Percentiles rank a stretch among this genome's conserved stretches.
Conservation (phyloP, 768 basidiomycete species). For the Collybiopsis luxurians region DNA sequence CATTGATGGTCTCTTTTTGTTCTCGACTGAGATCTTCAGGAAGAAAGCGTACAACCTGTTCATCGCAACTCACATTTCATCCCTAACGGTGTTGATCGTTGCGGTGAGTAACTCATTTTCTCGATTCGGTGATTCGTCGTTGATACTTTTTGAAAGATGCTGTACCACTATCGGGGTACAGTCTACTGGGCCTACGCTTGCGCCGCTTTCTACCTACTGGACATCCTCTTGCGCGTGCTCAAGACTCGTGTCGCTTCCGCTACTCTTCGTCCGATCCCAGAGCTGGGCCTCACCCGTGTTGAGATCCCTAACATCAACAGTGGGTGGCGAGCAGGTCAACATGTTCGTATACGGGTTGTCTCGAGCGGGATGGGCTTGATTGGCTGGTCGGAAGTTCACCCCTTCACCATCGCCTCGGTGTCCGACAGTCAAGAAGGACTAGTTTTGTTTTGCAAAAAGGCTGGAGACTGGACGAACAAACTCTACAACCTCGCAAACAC, state of each 20-base stretch:
- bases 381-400: constrained; percentile 48
- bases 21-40: constrained; percentile 44
- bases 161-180: background rate
- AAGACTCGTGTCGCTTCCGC: constrained; percentile 48
- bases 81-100: constrained; percentile 22
- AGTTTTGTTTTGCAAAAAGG: constrained; percentile 46
- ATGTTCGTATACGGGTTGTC: constrained; percentile 53
- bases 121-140: no score
- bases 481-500: constrained; percentile 35
- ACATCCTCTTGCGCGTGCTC: constrained; percentile 41
- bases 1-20: constrained; percentile 42
- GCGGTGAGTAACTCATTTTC: constrained; percentile 7
- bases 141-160: constrained; percentile 3
- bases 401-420: constrained; percentile 58
- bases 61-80: constrained; percentile 45
- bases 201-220: constrained; percentile 39
- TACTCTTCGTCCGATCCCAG: constrained; percentile 41
- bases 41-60: constrained; percentile 50
- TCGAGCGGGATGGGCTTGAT: constrained; percentile 35
- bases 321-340: constrained; percentile 65
- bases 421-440: constrained; percentile 44
- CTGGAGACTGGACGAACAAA: constrained; percentile 37
- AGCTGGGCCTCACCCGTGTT: constrained; percentile 44
- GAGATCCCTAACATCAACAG: constrained; percentile 40
- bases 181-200: constrained; percentile 1